These are phyloP conservation scores for Sclerotiophoma versabilis DNA, from an alignment of 2,329 filamentous ascomycete species.

Conservation along the genomic window DNA sequence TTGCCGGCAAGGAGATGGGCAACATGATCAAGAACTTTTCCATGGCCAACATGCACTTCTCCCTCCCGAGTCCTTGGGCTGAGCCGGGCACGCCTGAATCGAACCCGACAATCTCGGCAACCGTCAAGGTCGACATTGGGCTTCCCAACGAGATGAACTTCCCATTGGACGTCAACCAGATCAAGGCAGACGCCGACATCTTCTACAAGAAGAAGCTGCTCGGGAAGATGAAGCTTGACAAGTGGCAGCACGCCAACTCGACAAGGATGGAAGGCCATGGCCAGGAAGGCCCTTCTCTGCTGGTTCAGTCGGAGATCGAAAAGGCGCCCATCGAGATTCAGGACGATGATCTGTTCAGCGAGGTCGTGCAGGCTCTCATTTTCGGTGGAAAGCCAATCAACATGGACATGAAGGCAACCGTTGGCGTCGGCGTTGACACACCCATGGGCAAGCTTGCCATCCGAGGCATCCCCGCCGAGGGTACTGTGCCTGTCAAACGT, in stretches of 20 bases:
- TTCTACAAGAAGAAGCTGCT: conserved; percentile 80
- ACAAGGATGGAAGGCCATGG: conserved; percentile 67
- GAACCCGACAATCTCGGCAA: conserved; percentile 81
- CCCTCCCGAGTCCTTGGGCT: conserved; percentile 79
- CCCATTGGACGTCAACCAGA: conserved; percentile 75
- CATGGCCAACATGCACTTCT: conserved; percentile 83
- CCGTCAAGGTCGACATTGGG: conserved; percentile 78
- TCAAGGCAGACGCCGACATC: conserved; percentile 81
- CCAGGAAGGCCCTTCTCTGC: conserved; percentile 67
- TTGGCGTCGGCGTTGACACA: conserved; percentile 84
- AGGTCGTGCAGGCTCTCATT: conserved; percentile 80
- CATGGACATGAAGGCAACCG: conserved; percentile 77
- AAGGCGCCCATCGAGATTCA: conserved; percentile 85
- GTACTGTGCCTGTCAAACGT: conserved; percentile 91
- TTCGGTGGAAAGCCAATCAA: conserved; percentile 75
- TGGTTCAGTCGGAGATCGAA: conserved; percentile 77
- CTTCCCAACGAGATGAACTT: conserved; percentile 89
- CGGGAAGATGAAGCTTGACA: conserved; percentile 76
- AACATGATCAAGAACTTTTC: conserved; percentile 88
- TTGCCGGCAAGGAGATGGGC: conserved; percentile 82
- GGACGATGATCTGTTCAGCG: conserved; percentile 77
- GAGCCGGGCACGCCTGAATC: conserved; percentile 76
- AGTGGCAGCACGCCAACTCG: conserved; percentile 88
- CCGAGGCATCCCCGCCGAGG: conserved; percentile 82
- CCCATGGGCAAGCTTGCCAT: conserved; percentile 81